Conservation (phyloP, 202 grass and related monocot species). For the Zizania palustris region DNA sequence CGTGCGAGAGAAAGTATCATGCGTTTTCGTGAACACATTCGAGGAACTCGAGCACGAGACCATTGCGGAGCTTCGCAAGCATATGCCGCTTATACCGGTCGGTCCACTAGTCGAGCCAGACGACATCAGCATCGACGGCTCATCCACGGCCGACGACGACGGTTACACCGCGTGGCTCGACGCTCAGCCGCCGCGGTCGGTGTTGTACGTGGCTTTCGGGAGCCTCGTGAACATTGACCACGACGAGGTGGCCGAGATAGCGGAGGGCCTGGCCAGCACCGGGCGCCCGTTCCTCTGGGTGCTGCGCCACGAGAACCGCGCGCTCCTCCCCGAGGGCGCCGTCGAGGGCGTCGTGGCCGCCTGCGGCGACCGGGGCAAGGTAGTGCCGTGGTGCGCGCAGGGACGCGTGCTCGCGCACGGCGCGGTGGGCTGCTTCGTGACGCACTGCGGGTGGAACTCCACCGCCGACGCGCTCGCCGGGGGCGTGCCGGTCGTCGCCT, state of each 20-base stretch:
- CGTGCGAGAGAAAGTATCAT: slow-evolving; percentile 36
- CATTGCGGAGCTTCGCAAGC: slow-evolving; percentile 36
- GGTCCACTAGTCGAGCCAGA: slow-evolving; percentile 59
- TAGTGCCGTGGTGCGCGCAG: slow-evolving; percentile 69
- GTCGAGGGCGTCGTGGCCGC: slow-evolving; percentile 17
- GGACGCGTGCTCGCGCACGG: slow-evolving; percentile 53
- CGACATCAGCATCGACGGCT: background rate
- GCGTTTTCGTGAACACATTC: slow-evolving; percentile 76
- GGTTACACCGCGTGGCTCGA: slow-evolving; percentile 60
- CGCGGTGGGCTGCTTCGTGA: slow-evolving; percentile 54
- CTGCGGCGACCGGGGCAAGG: slow-evolving; percentile 34
- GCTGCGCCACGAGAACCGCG: slow-evolving; percentile 47
- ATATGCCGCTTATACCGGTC: slow-evolving; percentile 45
- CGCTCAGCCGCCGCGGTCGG: slow-evolving; percentile 42
- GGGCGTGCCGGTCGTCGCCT: slow-evolving; percentile 61
- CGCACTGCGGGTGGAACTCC: slow-evolving; percentile 81
- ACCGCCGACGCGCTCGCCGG: slow-evolving; percentile 51
- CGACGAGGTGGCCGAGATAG: slow-evolving; percentile 62
- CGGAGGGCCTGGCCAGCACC: slow-evolving; percentile 35
- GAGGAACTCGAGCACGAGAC: slow-evolving; percentile 59
- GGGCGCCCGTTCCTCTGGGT: slow-evolving; percentile 74
- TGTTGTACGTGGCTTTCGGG: slow-evolving; percentile 74
- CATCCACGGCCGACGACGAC: background rate
- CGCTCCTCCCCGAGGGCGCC: slow-evolving; percentile 37
- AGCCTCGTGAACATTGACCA: slow-evolving; percentile 52